A percentile compares a stretch with the other conserved stretches of the same genome.
Evolutionary conservation across 2,329 filamentous ascomycete genomes (phyloP).

Genomic region (Drechslerella stenobrocha): DNA sequence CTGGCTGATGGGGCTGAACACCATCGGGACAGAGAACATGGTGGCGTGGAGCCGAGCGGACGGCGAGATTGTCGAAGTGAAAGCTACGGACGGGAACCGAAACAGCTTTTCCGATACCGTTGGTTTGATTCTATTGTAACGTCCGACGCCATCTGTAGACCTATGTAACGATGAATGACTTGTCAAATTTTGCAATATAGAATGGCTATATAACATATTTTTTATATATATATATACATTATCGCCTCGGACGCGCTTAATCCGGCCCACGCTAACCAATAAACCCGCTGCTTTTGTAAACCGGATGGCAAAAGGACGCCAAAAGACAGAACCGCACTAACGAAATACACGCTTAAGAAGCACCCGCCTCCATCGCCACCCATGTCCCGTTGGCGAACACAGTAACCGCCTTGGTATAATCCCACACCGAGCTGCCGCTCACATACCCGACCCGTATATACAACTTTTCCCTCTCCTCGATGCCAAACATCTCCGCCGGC

Average conservation of each 20-base stretch:
- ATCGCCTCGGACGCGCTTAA: too few relatives aligned
- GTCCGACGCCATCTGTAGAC: background rate
- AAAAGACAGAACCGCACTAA: background rate
- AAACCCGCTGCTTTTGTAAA: too few relatives aligned
- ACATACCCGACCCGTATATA: conserved; percentile 40
- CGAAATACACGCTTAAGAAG: conserved; percentile 13
- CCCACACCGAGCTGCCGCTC: conserved; percentile 22
- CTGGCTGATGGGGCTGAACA: conserved; percentile 42
- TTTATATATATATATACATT: too few relatives aligned
- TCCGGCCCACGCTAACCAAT: too few relatives aligned
- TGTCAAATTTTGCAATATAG: too few relatives aligned
- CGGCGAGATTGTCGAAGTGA: conserved; percentile 19
- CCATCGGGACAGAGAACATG: conserved; percentile 38
- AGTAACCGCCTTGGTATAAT: conserved; percentile 38
- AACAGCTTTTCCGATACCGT: conserved; percentile 39
- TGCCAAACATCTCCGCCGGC: conserved; percentile 4
- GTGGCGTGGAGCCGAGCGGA: conserved; percentile 20
- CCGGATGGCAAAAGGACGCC: background rate
- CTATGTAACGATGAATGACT: too few relatives aligned
- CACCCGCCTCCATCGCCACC: conserved; percentile 37
- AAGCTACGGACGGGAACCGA: conserved; percentile 28
- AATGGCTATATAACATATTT: too few relatives aligned
- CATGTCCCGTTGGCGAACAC: conserved; percentile 43
- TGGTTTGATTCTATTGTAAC: conserved; percentile 30
- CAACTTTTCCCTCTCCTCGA: conserved; percentile 37